Conservation (phyloP, 345 rosid species). For the Arabis alpina region DNA sequence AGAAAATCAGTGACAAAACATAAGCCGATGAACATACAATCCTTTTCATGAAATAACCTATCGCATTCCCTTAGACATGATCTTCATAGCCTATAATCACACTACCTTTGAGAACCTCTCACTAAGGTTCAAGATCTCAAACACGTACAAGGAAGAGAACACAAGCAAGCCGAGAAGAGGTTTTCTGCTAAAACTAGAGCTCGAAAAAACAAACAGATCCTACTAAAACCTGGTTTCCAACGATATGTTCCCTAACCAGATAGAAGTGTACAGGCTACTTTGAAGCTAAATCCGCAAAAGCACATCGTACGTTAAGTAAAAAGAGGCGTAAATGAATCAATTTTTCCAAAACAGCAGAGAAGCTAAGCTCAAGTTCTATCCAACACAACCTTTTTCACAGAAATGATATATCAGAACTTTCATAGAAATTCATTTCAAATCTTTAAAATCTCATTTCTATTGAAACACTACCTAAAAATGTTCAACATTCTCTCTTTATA, state of each 20-base stretch:
- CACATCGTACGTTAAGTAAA: neutral
- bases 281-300: neutral
- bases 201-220: conserved; percentile 6
- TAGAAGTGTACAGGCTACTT: neutral
- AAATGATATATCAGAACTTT: neutral
- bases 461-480: neutral
- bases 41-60: conserved; percentile 2
- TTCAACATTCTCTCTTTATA: neutral
- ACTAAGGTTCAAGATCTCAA: conserved; percentile 7
- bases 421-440: neutral
- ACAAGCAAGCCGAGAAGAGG: neutral
- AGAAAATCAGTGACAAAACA: neutral
- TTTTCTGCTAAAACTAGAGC: conserved; percentile 1
- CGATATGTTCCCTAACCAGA: neutral
- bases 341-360: neutral
- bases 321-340: neutral
- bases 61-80: conserved; percentile 7
- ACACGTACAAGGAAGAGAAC: neutral
- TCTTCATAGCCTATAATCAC: conserved; percentile 15
- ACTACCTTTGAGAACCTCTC: neutral
- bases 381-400: conserved; percentile 6
- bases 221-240: no score
- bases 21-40: neutral
- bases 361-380: conserved; percentile 8
- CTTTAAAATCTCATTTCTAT: neutral